Base-by-base conservation (phyloP, 257 asterid genomes). In the Orobanche coerulescens region DNA sequence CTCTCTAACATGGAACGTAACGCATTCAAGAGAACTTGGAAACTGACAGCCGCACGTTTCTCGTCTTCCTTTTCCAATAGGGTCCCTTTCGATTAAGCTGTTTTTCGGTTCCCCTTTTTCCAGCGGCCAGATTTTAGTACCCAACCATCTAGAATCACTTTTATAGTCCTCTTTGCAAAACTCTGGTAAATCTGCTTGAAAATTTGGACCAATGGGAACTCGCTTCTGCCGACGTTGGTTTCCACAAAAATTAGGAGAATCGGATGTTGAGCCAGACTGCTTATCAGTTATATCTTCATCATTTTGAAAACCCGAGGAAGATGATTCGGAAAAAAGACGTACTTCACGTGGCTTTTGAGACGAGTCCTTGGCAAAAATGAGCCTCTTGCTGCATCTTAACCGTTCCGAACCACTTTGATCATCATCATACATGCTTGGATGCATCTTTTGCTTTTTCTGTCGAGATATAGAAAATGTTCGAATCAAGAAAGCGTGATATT, bases 361-460 rank as follows among this genome's bases (percentile, higher is more conserved):
- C 63, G 83, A 42, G 52, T 76, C 85, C 70, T 90, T 87, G 13
- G 83, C 84, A 57, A 66, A 46, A 48, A 73, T 65, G 50, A 93
- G 64, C 75, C 96, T 83, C 70, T 58, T 80, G 78, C 98, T 88
- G 84, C 75, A 72, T 74, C 99, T 81, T 64, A 75, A 55, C 67
- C 76, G 71, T 65, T 79, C 91, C 10, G 84, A 67, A 47, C 63
- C 46, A 22, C 48, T 60, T 44, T 58, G 86, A 76, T 74, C 87
- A 13, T 83, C 92, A 4, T 89, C 88, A 25, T 86, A 93, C 92
- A 88, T 72, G 77, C 73, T 58, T 16, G 97, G 98, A 58, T 86
- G 95, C 89, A 93, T 82, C 82, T 73, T 87, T 75, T 81, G 95
- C 70, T 75, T 82, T 77, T 78, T 83, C 99, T 89, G 80, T n/a